Evolutionary conservation across 2,329 filamentous ascomycete species (phyloP).

Genomic region (Phyllosticta capitalensis): DNA sequence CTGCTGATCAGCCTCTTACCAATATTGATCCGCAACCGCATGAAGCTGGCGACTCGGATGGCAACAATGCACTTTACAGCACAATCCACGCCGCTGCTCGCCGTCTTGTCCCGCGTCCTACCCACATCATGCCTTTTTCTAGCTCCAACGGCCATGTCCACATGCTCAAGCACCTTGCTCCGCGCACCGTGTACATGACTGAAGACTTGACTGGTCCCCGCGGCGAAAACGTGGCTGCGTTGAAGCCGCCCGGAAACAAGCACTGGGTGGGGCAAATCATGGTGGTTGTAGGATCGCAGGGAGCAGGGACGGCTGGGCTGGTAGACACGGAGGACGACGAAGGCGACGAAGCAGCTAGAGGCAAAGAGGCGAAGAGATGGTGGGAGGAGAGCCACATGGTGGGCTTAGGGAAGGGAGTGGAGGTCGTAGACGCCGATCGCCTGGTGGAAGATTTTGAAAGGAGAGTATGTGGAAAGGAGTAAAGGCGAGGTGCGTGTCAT

Average conservation of each 20-base stretch:
- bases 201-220: constrained; percentile 70
- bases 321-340: constrained; percentile 51
- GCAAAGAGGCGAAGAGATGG: constrained; percentile 45
- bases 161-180: constrained; percentile 75
- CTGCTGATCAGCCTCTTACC: constrained; percentile 52
- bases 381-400: constrained; percentile 56
- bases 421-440: constrained; percentile 74
- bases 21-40: constrained; percentile 37
- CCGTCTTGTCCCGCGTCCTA: constrained; percentile 70
- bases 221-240: constrained; percentile 62
- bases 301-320: constrained; percentile 38
- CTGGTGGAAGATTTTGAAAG: constrained; percentile 82
- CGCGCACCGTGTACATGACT: constrained; percentile 80
- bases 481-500: neutral
- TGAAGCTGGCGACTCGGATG: constrained; percentile 24
- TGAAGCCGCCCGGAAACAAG: constrained; percentile 27
- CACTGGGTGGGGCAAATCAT: constrained; percentile 54
- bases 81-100: constrained; percentile 73
- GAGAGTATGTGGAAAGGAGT: constrained; percentile 56
- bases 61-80: constrained; percentile 53
- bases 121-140: constrained; percentile 81
- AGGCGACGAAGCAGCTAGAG: constrained; percentile 56
- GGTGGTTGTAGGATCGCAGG: constrained; percentile 46
- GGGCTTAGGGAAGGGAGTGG: constrained; percentile 75
- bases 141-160: constrained; percentile 74